Percentiles rank a stretch among this genome's conserved stretches.
Conservation (phyloP, 2,329 filamentous ascomycete species). For the Diaporthe velutina region DNA sequence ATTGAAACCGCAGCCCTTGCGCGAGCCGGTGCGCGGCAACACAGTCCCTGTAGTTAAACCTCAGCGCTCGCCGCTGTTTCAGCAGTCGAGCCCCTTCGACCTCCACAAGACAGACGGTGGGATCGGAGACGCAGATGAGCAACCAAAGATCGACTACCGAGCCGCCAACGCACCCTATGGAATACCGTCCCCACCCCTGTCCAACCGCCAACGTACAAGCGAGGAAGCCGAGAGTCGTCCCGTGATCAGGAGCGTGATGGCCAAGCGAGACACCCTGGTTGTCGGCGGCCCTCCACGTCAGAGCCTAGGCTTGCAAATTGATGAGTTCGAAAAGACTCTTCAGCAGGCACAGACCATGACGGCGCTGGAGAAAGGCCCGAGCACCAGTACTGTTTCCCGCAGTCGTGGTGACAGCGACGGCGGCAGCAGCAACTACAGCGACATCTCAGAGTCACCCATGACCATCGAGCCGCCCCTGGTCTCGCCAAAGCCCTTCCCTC, state of each 20-base stretch:
- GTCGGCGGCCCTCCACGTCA: constrained; percentile 58
- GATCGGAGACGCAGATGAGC: neutral
- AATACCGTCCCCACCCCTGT: constrained; percentile 53
- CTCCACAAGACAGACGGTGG: neutral
- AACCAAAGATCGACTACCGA: constrained; percentile 19
- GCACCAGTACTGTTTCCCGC: constrained; percentile 14
- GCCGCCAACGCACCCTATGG: constrained; percentile 34
- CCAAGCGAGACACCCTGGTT: constrained; percentile 64
- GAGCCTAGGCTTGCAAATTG: constrained; percentile 64
- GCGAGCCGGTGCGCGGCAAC: constrained; percentile 27
- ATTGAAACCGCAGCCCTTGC: constrained; percentile 2
- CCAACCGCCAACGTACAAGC: constrained; percentile 49
- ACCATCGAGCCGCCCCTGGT: constrained; percentile 36
- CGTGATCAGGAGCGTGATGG: constrained; percentile 61
- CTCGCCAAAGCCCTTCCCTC: constrained; percentile 38
- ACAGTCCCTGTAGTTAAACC: constrained; percentile 22
- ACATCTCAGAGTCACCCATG: constrained; percentile 36
- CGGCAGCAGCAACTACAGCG: constrained; percentile 39
- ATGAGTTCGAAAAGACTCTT: constrained; percentile 53
- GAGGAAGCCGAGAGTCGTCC: constrained; percentile 51
- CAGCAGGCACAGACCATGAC: constrained; percentile 45
- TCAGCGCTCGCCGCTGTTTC: constrained; percentile 37
- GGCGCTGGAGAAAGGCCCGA: constrained; percentile 32
- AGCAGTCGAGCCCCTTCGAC: constrained; percentile 33
- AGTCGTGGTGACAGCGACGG: constrained; percentile 38